Conservation (phyloP, 768 basidiomycete species). For the Tulasnella sp. region DNA sequence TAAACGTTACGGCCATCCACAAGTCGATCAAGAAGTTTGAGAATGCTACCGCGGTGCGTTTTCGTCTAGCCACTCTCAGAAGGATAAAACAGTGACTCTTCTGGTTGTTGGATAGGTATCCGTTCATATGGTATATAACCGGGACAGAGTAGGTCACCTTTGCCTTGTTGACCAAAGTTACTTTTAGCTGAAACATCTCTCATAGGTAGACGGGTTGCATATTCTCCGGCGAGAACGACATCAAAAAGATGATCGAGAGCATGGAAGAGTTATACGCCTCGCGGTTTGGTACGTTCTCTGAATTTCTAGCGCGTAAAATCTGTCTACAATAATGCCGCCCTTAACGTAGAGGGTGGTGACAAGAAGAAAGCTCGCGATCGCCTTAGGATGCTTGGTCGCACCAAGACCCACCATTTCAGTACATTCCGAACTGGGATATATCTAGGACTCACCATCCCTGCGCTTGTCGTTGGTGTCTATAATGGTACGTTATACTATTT, state of each 20-base stretch:
- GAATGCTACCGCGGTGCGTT: constrained; percentile 64
- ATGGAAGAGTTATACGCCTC: constrained; percentile 68
- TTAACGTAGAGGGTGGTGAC: constrained; percentile 56
- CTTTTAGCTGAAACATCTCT: not conserved
- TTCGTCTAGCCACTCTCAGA: too few relatives aligned
- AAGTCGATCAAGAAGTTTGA: constrained; percentile 82
- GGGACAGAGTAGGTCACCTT: constrained; percentile 48
- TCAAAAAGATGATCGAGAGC: constrained; percentile 59
- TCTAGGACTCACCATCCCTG: constrained; percentile 64
- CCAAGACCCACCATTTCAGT: constrained; percentile 56
- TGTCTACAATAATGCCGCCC: constrained; percentile 1
- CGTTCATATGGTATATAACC: constrained; percentile 67
- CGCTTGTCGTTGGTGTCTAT: constrained; percentile 51
- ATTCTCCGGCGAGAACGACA: constrained; percentile 7
- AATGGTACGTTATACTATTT: too few relatives aligned
- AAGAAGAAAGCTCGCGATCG: constrained; percentile 61
- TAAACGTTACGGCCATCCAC: constrained; percentile 85
- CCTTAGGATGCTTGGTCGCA: constrained; percentile 42
- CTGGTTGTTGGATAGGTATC: constrained; percentile 38
- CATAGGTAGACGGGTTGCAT: constrained; percentile 9
- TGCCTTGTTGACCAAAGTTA: not conserved
- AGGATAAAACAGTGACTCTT: too few relatives aligned
- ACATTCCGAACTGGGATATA: constrained; percentile 64
- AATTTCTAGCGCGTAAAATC: not conserved
- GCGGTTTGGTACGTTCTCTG: constrained; percentile 52